Base-by-base conservation (phyloP, 1,284 basidiomycete species). In the Leccinum fuscescens region DNA sequence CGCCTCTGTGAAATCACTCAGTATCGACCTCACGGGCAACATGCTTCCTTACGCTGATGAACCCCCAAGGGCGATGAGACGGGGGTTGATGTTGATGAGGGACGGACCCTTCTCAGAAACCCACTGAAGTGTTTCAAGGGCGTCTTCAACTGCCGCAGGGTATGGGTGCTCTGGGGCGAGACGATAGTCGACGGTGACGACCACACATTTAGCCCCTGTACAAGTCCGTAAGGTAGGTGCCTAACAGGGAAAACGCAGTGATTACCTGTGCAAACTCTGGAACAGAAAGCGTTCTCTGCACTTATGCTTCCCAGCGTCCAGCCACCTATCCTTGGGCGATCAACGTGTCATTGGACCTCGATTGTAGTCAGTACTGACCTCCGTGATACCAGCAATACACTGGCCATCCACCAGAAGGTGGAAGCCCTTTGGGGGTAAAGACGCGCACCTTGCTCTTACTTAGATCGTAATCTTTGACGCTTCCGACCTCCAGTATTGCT, bases 141-240 rank as follows among this genome's bases (percentile, higher is more conserved):
- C 77, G 62, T 87, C 85, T 55, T 87, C 82, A 2, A 84, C 78
- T 0, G 85, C 85, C 0, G 83, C 82, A 3, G 85, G 85, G 65
- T 83, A 86, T 3, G 78, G 78, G 35, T 81, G 59, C 63, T 88
- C 86, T 9, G 86, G 86, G 0, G 82, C 86, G 29, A 86, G 79
- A 46, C 85, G 79, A 68, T 86, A 86, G 63, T 82, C 82, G 31
- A 85, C 81, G 2, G 80, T 80, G 31, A 81, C 77, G 6, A 85
- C 83, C 0, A 85, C 78, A 61, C 72, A 73, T 44, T 68, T 69
- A 20, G 72, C 70, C 15, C 72, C 71, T 74, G 55, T 53, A 52
- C 24, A 24, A 24, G 50, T 52, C 9, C 15, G 7, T 48, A 20
- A 56, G 51, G 29, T 39, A 33, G 27, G 6, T 52, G 24, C 20